These are phyloP conservation scores for Pyricularia sp. DNA, from an alignment of 2,329 filamentous ascomycete species.

Conservation along the genomic window DNA sequence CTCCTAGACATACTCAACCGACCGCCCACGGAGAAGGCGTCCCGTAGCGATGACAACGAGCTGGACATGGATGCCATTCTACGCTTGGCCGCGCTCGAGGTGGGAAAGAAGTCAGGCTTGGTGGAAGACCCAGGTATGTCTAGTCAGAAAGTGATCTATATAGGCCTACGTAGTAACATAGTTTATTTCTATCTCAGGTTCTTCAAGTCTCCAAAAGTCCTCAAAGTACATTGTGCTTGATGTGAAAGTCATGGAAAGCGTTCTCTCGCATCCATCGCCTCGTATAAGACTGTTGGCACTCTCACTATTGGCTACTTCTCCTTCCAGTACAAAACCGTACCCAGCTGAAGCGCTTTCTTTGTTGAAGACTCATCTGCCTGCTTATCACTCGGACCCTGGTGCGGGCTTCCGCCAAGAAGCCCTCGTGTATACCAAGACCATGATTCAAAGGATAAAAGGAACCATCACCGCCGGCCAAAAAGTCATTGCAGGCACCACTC, in stretches of 20 bases:
- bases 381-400: conserved; percentile 72
- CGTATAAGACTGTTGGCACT: conserved; percentile 68
- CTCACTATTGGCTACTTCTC: conserved; percentile 65
- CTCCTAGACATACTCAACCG: conserved; percentile 42
- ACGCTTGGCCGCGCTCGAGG: conserved; percentile 54
- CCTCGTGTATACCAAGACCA: conserved; percentile 57
- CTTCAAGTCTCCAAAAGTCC: conserved; percentile 4
- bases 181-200: conserved; percentile 11
- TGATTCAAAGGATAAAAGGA: conserved; percentile 63
- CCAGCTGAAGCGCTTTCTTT: conserved; percentile 46
- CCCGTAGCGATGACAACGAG: conserved; percentile 13
- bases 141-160: background rate
- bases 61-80: conserved; percentile 43
- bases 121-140: conserved; percentile 51
- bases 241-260: conserved; percentile 4
- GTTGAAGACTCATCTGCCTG: conserved; percentile 51
- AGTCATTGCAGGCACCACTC: background rate
- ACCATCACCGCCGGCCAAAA: conserved; percentile 19
- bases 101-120: conserved; percentile 56
- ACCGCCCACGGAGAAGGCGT: conserved; percentile 23
- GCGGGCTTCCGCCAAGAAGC: conserved; percentile 77
- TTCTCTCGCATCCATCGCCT: conserved; percentile 39
- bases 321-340: conserved; percentile 61
- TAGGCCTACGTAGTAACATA: background rate
- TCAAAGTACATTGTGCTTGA: conserved; percentile 11